Conservation (phyloP, 108 stramenopile species). For the Skeletonema costatum region DNA sequence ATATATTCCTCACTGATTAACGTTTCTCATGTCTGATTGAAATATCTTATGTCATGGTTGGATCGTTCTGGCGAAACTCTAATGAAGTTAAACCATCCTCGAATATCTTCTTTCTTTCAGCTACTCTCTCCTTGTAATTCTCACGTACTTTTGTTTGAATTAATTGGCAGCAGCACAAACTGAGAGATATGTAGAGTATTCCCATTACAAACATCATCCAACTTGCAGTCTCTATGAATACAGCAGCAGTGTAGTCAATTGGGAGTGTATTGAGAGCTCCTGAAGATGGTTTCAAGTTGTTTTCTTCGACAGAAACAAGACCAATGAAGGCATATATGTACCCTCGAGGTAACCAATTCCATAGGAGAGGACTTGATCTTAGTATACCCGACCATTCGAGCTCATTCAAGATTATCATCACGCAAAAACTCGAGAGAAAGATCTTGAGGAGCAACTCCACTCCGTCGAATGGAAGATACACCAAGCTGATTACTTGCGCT, state of each 20-base stretch:
- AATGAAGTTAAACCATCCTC: constrained; percentile 1
- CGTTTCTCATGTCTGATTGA: background rate
- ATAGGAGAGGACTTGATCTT: constrained; percentile 4
- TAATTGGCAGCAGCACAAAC: constrained; percentile 14
- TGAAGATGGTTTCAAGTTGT: constrained; percentile 6
- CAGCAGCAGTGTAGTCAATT: background rate
- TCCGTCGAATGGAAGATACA: constrained; percentile 9
- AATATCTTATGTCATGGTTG: background rate
- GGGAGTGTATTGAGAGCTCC: background rate
- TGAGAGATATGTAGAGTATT: background rate
- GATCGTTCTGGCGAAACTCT: background rate
- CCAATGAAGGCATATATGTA: constrained; percentile 18
- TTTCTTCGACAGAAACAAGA: constrained; percentile 14
- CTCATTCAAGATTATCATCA: constrained; percentile 7
- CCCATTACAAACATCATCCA: constrained; percentile 20
- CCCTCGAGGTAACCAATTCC: constrained; percentile 18
- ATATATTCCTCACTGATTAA: background rate
- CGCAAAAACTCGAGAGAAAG: constrained; percentile 8
- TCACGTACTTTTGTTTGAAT: background rate
- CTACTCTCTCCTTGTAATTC: background rate
- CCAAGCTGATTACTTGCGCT: constrained; percentile 19
- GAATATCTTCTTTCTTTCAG: constrained; percentile 1
- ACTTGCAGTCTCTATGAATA: constrained; percentile 12
- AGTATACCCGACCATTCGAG: constrained; percentile 4
- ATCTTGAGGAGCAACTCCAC: constrained; percentile 9